phyloP scores from a whole-genome alignment of 2,329 filamentous ascomycete species.

The Fusarium tanahbumbuense region DNA sequence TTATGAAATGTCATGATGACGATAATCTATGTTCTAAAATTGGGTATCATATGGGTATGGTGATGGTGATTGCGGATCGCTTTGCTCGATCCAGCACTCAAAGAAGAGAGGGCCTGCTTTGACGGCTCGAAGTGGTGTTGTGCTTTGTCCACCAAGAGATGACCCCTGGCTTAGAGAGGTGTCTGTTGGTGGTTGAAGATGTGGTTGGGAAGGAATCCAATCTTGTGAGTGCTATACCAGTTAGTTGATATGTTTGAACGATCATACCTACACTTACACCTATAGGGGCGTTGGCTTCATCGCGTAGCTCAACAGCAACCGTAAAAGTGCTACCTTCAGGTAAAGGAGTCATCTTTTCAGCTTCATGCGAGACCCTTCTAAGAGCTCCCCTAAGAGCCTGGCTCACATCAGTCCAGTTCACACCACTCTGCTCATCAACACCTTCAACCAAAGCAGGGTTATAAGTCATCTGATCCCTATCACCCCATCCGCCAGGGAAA shows the following conservation, averaged over 20 bases:
- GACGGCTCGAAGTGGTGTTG: slow-evolving; percentile 64
- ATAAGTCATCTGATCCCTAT: slow-evolving; percentile 36
- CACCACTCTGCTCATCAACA: slow-evolving; percentile 38
- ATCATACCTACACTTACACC: slow-evolving; percentile 57
- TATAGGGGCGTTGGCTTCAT: slow-evolving; percentile 68
- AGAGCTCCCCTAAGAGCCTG: slow-evolving; percentile 79
- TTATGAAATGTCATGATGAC: slow-evolving; percentile 43
- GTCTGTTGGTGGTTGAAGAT: slow-evolving; percentile 55
- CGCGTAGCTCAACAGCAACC: slow-evolving; percentile 77
- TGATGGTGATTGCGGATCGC: slow-evolving; percentile 4
- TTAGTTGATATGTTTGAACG: slow-evolving; percentile 11
- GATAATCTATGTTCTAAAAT: slow-evolving; percentile 29
- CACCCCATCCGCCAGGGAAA: slow-evolving; percentile 57
- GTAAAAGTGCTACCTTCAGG: slow-evolving; percentile 78
- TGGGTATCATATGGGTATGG: slow-evolving; percentile 22
- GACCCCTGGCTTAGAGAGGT: slow-evolving; percentile 46
- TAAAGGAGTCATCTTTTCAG: slow-evolving; percentile 66
- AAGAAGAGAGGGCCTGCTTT: slow-evolving; percentile 70
- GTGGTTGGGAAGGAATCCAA: slow-evolving; percentile 68
- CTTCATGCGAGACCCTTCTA: slow-evolving; percentile 69
- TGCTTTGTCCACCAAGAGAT: slow-evolving; percentile 54
- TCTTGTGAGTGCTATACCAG: slow-evolving; percentile 65
- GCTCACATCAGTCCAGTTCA: slow-evolving; percentile 72
- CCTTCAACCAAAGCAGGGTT: slow-evolving; percentile 43
- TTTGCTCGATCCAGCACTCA: slow-evolving; percentile 72